Base-by-base conservation (phyloP, 2,329 filamentous ascomycete genomes). In the Fusarium torreyae region DNA sequence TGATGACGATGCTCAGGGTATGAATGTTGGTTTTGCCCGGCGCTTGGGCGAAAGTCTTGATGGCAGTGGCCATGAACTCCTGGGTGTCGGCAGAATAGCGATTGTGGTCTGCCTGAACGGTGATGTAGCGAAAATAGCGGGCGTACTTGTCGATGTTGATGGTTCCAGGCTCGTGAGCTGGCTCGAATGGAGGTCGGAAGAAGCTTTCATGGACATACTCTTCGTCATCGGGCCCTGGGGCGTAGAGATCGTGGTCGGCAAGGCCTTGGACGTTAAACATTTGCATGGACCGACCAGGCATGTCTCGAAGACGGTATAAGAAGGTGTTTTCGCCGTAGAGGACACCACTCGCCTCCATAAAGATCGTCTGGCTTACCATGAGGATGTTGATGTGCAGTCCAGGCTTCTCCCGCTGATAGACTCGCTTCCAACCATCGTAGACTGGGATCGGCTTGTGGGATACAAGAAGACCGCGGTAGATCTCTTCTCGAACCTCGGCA, bases 281-380 rank as follows among this genome's bases (percentile, higher is more conserved):
- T 34, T 55, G n/a, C 3, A 70, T 73, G 9, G 49, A 42, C 11
- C 10, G 50, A 18, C 45, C 61, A 15, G 59, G 67, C 15, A 57
- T 57, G 61, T 86, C 83, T 2, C 84, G 80, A 14, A 86, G 73
- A 9, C 78, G 74, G 63, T 87, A 87, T 3, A 77, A 66, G 61
- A 87, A 87, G 0, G 52, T 77, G 50, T 87, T 87, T 28, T 81
- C 76, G 4, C 83, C 81, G 58, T 85, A 88, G 1, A 88, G 76
- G 6, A 86, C 72, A 3, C 69, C 69, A 3, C 78, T 65, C 3
- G 80, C 81, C 70, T 86, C 82, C 0, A 46, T 8, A 33, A 77
- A 77, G 28, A 84, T 66, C 2, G 60, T 54, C 5, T 65, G 70
- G 73, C 80, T 82, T 3, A 75, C 76, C 5, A 63, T 53, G 24